Conservation (phyloP, 768 basidiomycete species). For the Amylocystis lapponica region DNA sequence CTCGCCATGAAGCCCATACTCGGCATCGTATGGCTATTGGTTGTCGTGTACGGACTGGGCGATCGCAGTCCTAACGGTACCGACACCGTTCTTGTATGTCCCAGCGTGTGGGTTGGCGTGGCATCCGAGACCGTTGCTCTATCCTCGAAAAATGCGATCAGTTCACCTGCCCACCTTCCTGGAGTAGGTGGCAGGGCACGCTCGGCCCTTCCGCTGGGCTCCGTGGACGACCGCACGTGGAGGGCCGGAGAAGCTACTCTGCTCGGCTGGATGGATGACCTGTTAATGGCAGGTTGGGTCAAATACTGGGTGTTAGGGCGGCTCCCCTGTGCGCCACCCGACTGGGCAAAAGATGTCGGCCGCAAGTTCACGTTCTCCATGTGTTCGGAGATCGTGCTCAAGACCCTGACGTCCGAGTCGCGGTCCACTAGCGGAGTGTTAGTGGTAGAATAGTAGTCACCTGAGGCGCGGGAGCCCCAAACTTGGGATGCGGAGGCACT, state of each 20-base stretch:
- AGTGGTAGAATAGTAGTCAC: conserved; percentile 26
- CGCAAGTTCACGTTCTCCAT: conserved; percentile 65
- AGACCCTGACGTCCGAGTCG: conserved; percentile 40
- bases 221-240: conserved; percentile 56
- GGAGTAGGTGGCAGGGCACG: conserved; percentile 25
- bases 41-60: conserved; percentile 30
- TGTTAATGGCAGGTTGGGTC: no score
- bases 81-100: conserved; percentile 54
- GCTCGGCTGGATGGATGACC: conserved; percentile 40
- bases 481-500: conserved; percentile 11
- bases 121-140: conserved; percentile 31
- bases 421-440: conserved; percentile 32
- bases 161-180: conserved; percentile 50
- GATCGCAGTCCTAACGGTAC: conserved; percentile 32
- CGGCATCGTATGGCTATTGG: conserved; percentile 35
- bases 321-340: conserved; percentile 30
- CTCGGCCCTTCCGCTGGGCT: conserved; percentile 38
- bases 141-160: conserved; percentile 72
- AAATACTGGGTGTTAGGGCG: no score
- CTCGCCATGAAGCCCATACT: no score
- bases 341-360: conserved; percentile 38
- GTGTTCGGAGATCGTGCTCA: conserved; percentile 75
- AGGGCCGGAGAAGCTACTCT: conserved; percentile 32
- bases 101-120: conserved; percentile 25
- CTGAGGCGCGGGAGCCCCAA: conserved; percentile 18